Evolutionary conservation across 2,329 filamentous ascomycete genomes (phyloP).

Genomic region (Diaporthe sp.): DNA sequence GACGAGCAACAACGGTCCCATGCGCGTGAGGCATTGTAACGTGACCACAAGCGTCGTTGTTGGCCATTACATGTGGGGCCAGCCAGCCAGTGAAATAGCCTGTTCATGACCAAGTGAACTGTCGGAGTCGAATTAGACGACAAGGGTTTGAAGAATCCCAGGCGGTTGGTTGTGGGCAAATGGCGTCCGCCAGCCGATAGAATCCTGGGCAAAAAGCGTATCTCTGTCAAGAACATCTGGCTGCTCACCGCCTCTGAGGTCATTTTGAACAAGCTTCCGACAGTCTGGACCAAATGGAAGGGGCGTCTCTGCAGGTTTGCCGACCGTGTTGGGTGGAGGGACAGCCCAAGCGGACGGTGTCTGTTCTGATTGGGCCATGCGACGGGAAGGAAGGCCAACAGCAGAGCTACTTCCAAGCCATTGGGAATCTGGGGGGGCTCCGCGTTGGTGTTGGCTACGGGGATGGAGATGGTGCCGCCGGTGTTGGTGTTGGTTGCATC

Average conservation of each 20-base stretch:
- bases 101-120: not conserved
- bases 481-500: not conserved
- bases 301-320: not conserved
- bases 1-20: constrained; percentile 7
- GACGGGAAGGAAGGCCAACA: constrained; percentile 27
- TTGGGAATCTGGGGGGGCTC: constrained; percentile 14
- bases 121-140: not conserved
- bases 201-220: not conserved
- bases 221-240: not conserved
- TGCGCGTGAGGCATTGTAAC: constrained; percentile 27
- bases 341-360: constrained; percentile 20
- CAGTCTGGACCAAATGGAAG: not conserved
- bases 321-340: constrained; percentile 19
- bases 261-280: constrained; percentile 4
- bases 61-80: constrained; percentile 13
- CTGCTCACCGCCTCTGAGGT: constrained; percentile 16
- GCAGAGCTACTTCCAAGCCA: constrained; percentile 6
- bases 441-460: not conserved
- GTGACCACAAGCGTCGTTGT: constrained; percentile 23
- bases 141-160: constrained; percentile 3
- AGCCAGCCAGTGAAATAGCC: constrained; percentile 4
- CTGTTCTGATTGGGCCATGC: not conserved
- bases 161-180: constrained; percentile 20
- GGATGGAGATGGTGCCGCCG: no score
- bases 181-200: not conserved